Percentiles rank a stretch among this genome's conserved stretches.
Evolutionary conservation across 1,139 yeast species (phyloP).

Genomic region (Wickerhamomyces sp.): DNA sequence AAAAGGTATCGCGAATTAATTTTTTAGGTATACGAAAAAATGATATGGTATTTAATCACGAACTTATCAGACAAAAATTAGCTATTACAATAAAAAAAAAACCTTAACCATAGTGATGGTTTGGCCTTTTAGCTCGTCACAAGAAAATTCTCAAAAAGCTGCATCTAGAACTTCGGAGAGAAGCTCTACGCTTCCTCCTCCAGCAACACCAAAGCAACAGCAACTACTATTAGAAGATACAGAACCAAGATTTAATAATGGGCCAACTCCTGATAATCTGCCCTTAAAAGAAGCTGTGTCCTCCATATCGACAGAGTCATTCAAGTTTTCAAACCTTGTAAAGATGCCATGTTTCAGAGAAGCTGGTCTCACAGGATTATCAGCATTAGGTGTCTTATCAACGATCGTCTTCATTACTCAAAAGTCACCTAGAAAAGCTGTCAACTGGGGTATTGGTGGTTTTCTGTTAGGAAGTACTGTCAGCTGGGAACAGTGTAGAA

Average conservation of each 20-base stretch:
- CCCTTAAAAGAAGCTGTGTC: conserved; percentile 31
- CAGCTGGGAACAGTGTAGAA: conserved; percentile 92
- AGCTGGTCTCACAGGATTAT: conserved; percentile 82
- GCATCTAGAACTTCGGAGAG: conserved; percentile 3
- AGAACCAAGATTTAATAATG: conserved; percentile 31
- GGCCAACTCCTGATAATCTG: conserved; percentile 24
- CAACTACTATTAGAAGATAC: conserved; percentile 33
- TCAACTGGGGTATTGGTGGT: conserved; percentile 84
- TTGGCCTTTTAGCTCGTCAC: conserved; percentile 7
- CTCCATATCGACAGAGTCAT: conserved; percentile 41
- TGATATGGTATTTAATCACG: no score
- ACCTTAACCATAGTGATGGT: conserved; percentile 2
- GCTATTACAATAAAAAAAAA: neutral
- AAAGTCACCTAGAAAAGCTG: conserved; percentile 54
- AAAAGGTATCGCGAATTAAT: neutral
- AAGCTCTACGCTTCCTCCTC: no score
- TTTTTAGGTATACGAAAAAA: no score
- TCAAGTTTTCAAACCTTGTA: conserved; percentile 49
- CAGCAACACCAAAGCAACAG: neutral
- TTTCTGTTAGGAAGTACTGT: conserved; percentile 74
- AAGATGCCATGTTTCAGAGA: conserved; percentile 86
- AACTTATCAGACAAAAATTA: no score
- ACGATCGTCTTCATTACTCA: conserved; percentile 68
- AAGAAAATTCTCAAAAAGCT: neutral
- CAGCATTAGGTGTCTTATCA: conserved; percentile 78